phyloP scores from a whole-genome alignment of 352 stramenopile genomes.

The Albugo candida region DNA sequence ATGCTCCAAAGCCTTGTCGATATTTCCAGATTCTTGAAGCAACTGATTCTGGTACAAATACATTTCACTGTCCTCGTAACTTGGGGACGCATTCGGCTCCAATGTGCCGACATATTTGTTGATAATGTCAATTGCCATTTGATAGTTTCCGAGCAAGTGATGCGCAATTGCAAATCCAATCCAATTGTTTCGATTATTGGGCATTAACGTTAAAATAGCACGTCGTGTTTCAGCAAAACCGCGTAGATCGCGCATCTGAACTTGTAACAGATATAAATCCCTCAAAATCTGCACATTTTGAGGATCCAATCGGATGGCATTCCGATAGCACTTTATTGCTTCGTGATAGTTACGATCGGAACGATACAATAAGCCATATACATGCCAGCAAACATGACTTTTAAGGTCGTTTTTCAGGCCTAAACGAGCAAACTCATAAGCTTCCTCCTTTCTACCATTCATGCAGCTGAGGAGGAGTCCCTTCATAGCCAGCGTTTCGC shows the following conservation, averaged over 20 bases:
- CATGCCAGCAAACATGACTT: conserved; percentile 97
- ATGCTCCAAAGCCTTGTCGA: conserved; percentile 68
- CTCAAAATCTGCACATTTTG: conserved; percentile 95
- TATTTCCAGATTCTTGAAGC: conserved; percentile 78
- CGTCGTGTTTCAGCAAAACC: conserved; percentile 89
- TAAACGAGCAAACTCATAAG: conserved; percentile 90
- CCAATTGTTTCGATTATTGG: conserved; percentile 93
- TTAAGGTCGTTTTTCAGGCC: conserved; percentile 85
- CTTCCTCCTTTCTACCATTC: conserved; percentile 83
- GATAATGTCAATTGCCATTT: conserved; percentile 90
- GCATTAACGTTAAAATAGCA: conserved; percentile 85
- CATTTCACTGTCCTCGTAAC: conserved; percentile 94
- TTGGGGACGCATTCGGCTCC: conserved; percentile 21
- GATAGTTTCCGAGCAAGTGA: conserved; percentile 83
- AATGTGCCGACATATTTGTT: conserved; percentile 90
- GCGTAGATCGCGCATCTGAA: conserved; percentile 79
- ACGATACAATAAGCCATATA: conserved; percentile 94
- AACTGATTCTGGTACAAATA: conserved; percentile 91
- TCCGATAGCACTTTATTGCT: conserved; percentile 97
- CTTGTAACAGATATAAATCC: conserved; percentile 91
- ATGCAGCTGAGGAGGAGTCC: conserved; percentile 91
- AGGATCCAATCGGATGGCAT: conserved; percentile 91
- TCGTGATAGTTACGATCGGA: conserved; percentile 93
- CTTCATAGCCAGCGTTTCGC: conserved; percentile 96
- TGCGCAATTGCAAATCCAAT: conserved; percentile 92